These are phyloP conservation scores for Hanseniaspora hatyaiensis DNA, from an alignment of 805 yeast genomes.

Conservation along the genomic window DNA sequence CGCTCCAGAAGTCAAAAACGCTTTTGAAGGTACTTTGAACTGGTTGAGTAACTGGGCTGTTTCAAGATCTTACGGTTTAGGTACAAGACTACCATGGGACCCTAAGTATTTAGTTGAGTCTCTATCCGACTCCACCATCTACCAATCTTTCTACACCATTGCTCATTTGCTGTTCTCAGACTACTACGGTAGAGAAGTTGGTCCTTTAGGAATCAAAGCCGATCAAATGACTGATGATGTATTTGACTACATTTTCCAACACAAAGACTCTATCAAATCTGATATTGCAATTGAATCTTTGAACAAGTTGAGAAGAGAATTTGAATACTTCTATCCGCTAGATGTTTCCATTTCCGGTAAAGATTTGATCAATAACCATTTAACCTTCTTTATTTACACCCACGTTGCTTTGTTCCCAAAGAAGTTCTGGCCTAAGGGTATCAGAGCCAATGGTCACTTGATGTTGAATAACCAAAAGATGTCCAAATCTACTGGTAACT, in stretches of 20 bases:
- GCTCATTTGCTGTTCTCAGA: slow-evolving; percentile 77
- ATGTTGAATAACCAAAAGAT: slow-evolving; percentile 91
- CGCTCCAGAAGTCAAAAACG: slow-evolving; percentile 73
- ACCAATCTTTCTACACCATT: slow-evolving; percentile 90
- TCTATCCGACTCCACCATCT: slow-evolving; percentile 87
- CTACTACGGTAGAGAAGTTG: slow-evolving; percentile 64
- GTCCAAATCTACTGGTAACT: slow-evolving; percentile 97
- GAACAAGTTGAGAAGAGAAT: slow-evolving; percentile 73
- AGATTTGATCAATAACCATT: slow-evolving; percentile 92
- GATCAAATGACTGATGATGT: slow-evolving; percentile 87
- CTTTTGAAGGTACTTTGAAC: slow-evolving; percentile 84
- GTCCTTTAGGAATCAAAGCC: slow-evolving; percentile 61
- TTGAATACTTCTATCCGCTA: slow-evolving; percentile 91
- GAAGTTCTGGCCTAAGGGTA: slow-evolving; percentile 84
- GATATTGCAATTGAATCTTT: slow-evolving; percentile 58
- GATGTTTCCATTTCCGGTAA: slow-evolving; percentile 90
- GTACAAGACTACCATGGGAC: slow-evolving; percentile 95
- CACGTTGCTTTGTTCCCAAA: slow-evolving; percentile 90
- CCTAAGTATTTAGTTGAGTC: slow-evolving; percentile 85
- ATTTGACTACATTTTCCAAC: slow-evolving; percentile 78
- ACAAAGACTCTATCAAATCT: slow-evolving; percentile 43
- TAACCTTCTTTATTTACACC: slow-evolving; percentile 86
- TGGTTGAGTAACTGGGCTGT: slow-evolving; percentile 99
- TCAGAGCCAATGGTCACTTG: slow-evolving; percentile 91
- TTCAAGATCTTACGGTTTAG: slow-evolving; percentile 90